Base-by-base conservation (phyloP, 345 rosid genomes). In the Melaleuca quinquenervia region DNA sequence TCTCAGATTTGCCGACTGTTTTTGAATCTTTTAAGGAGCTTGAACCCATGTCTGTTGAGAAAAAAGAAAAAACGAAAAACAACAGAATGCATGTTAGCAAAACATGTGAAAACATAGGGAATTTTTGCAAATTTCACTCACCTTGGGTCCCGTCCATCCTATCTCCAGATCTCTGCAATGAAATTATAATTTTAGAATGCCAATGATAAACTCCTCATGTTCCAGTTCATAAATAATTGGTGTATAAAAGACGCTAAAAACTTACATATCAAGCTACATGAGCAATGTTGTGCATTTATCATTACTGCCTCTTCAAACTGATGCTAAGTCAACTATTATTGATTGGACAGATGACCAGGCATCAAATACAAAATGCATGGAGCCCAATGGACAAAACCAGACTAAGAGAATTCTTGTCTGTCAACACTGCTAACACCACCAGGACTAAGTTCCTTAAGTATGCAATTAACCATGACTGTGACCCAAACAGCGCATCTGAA, bases 91-190 rank as follows among this genome's bases (percentile, higher is more conserved):
- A 70, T 8, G 48, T 70, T 70, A 70, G 78, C 12, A 3, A 70
- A 70, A 70, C 78, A 70, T 41, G 78, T 8, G 48, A 32, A 36
- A 70, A 70, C 48, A 70, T 70, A 16, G 45, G 24, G 48, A 32
- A 70, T 70, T 70, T 41, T 70, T 1, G 7, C 78, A 70, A 52
- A 85, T 74, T 75, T 58, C 36, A 88, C 84, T 87, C 87, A 94
- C 97, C 97, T 93, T 93, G 93, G 26, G 78, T 70, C 53, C 86
- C 92, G 85, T 93, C 94, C 89, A 91, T 92, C 89, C 88, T 91
- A 87, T 93, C 95, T 84, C 85, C 90, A 11, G 88, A 86, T 86
- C 86, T 93, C 97, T 94, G 95, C 83, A 88, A 87, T 82, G 82
- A 84, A 50, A 85, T 70, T 16, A 10, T 70, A 45, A 18, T 32